Evolutionary conservation across 108 stramenopile species (phyloP).

Genomic region (Cyclotella sp.): DNA sequence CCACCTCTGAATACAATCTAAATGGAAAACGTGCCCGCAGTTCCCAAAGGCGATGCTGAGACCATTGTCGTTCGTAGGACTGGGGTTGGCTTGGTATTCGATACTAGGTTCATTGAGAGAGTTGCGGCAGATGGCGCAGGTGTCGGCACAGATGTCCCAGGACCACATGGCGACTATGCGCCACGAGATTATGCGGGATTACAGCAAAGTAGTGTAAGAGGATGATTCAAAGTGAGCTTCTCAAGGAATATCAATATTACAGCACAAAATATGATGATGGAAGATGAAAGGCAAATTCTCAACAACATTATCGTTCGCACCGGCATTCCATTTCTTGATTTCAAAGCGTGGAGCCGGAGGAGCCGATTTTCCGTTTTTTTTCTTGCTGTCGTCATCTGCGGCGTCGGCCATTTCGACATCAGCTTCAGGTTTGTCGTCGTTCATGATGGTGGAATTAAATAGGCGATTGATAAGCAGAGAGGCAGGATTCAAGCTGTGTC

Average conservation of each 20-base stretch:
- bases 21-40: slow-evolving; percentile 99
- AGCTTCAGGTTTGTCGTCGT: slow-evolving; percentile 22
- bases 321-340: slow-evolving; percentile 97
- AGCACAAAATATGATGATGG: not conserved
- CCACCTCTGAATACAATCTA: slow-evolving; percentile 99
- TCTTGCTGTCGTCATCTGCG: slow-evolving; percentile 9
- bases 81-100: slow-evolving; percentile 99
- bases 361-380: slow-evolving; percentile 29
- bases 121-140: slow-evolving; percentile 99
- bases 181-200: too few species aligned
- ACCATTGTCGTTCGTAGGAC: slow-evolving; percentile 97
- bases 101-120: slow-evolving; percentile 98
- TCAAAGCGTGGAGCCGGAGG: slow-evolving; percentile 76
- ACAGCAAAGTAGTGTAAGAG: too few species aligned
- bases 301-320: not conserved
- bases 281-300: not conserved
- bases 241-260: too few species aligned
- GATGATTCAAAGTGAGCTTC: too few species aligned
- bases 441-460: too few species aligned
- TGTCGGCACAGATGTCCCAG: slow-evolving; percentile 99
- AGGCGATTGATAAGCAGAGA: too few species aligned
- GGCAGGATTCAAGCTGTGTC: too few species aligned
- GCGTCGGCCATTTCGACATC: slow-evolving; percentile 54
- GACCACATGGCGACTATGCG: slow-evolving; percentile 95
- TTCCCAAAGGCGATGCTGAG: slow-evolving; percentile 98